Percentiles rank a stretch among this genome's conserved stretches.
Conservation (phyloP, 306 rosid species). For the Astragalus membranaceus region DNA sequence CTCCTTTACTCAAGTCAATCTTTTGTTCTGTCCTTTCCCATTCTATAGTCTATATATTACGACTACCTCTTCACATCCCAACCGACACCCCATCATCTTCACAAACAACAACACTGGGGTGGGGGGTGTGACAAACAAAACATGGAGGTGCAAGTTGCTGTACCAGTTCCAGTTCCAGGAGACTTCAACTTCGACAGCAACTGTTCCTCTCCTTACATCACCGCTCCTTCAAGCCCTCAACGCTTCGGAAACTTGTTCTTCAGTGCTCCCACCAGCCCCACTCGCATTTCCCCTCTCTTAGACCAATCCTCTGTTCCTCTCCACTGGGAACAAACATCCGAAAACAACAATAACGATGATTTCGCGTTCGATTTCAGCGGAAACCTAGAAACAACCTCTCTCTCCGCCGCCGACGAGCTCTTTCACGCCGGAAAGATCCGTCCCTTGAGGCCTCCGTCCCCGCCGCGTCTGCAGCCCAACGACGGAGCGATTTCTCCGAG, state of each 20-base stretch:
- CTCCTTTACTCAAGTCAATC: not conserved
- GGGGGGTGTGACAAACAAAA: not conserved
- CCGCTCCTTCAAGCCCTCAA: slow-evolving; percentile 91
- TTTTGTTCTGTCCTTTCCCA: slow-evolving; percentile 8
- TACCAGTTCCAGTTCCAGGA: not conserved
- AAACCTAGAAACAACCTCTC: slow-evolving; percentile 32
- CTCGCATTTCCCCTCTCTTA: slow-evolving; percentile 38
- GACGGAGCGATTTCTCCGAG: slow-evolving; percentile 10
- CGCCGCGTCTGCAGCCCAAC: slow-evolving; percentile 32
- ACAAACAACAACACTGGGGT: too few relatives aligned
- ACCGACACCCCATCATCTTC: slow-evolving; percentile 11
- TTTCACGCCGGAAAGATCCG: slow-evolving; percentile 71
- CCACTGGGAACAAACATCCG: slow-evolving; percentile 60
- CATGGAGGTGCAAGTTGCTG: slow-evolving; percentile 28
- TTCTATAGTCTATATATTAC: slow-evolving; percentile 8
- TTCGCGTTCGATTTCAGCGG: slow-evolving; percentile 63
- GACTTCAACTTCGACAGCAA: slow-evolving; percentile 78
- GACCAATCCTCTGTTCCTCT: slow-evolving; percentile 44
- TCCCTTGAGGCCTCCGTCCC: slow-evolving; percentile 62
- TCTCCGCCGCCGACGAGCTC: slow-evolving; percentile 81
- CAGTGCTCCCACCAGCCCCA: slow-evolving; percentile 90
- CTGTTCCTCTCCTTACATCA: slow-evolving; percentile 76
- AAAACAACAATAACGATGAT: not conserved
- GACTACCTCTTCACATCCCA: not conserved
- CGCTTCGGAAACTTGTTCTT: slow-evolving; percentile 53